Conservation (phyloP, 2,329 filamentous ascomycete species). For the Boeremia exigua region DNA sequence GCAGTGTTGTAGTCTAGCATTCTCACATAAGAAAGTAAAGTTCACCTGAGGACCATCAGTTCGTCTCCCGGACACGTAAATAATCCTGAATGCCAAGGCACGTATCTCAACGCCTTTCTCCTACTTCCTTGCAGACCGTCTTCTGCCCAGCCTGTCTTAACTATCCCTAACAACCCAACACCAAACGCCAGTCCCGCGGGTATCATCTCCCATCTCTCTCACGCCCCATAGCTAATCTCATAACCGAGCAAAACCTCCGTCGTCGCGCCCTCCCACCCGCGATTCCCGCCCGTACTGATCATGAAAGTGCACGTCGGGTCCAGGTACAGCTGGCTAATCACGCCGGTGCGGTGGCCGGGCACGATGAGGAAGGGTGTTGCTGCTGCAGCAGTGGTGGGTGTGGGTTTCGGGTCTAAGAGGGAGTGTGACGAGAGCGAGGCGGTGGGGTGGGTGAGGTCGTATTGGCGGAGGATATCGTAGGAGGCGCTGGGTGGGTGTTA, state of each 20-base stretch:
- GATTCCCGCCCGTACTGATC: constrained; percentile 87
- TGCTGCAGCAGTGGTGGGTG: constrained; percentile 62
- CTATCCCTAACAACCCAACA: too few species aligned
- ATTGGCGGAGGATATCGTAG: constrained; percentile 90
- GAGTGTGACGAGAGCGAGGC: background rate
- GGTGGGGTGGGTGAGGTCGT: constrained; percentile 76
- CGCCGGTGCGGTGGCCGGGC: constrained; percentile 85
- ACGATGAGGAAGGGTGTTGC: constrained; percentile 92
- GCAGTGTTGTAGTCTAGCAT: too few species aligned
- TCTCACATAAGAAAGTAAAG: too few species aligned
- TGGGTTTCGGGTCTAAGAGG: constrained; percentile 57
- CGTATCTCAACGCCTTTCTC: too few species aligned
- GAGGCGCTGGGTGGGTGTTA: constrained; percentile 67
- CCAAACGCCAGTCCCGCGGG: too few species aligned
- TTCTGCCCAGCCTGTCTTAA: too few species aligned
- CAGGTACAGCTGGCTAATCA: constrained; percentile 84
- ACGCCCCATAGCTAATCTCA: constrained; percentile 66
- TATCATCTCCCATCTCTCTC: background rate
- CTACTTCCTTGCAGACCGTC: too few species aligned
- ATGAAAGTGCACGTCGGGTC: constrained; percentile 90
- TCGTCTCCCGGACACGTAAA: too few species aligned
- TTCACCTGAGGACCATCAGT: too few species aligned
- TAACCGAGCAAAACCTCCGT: constrained; percentile 95
- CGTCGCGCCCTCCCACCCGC: constrained; percentile 90
- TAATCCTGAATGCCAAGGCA: too few species aligned